These are phyloP conservation scores for Emmonsia crescens DNA, from an alignment of 2,329 filamentous ascomycete species.

Conservation along the genomic window DNA sequence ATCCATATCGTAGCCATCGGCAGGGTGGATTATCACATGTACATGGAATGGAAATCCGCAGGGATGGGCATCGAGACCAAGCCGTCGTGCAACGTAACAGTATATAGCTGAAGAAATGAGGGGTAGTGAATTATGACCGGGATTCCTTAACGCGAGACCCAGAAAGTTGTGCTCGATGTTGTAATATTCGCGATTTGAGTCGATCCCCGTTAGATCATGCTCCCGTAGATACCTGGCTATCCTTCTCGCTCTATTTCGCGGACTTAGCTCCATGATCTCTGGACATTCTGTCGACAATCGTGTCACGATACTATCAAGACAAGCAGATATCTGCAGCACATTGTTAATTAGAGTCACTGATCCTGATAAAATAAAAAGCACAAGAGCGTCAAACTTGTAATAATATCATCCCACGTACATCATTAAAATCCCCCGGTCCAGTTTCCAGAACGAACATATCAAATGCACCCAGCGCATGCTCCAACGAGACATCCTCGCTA, in stretches of 20 bases:
- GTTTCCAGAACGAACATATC: constrained; percentile 80
- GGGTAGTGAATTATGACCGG: constrained; percentile 68
- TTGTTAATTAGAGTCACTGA: not conserved
- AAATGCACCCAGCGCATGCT: constrained; percentile 68
- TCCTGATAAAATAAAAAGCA: not conserved
- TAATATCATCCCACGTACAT: constrained; percentile 39
- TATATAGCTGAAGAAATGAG: constrained; percentile 81
- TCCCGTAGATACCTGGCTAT: constrained; percentile 59
- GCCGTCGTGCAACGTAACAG: constrained; percentile 61
- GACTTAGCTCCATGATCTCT: constrained; percentile 45
- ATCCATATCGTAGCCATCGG: constrained; percentile 51
- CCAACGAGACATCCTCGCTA: constrained; percentile 49
- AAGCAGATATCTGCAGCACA: constrained; percentile 44
- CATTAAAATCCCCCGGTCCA: constrained; percentile 59
- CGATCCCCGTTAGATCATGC: constrained; percentile 59
- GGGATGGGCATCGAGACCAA: constrained; percentile 66
- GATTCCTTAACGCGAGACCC: constrained; percentile 63
- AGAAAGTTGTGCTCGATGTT: constrained; percentile 81
- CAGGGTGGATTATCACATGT: constrained; percentile 62
- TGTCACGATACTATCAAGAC: constrained; percentile 53
- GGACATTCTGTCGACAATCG: constrained; percentile 45
- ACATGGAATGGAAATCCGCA: constrained; percentile 80
- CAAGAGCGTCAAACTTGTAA: constrained; percentile 5
- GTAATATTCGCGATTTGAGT: constrained; percentile 59
- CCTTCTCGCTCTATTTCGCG: constrained; percentile 55